phyloP scores from a whole-genome alignment of 2,329 filamentous ascomycete species.

The Trichophyton equinum region DNA sequence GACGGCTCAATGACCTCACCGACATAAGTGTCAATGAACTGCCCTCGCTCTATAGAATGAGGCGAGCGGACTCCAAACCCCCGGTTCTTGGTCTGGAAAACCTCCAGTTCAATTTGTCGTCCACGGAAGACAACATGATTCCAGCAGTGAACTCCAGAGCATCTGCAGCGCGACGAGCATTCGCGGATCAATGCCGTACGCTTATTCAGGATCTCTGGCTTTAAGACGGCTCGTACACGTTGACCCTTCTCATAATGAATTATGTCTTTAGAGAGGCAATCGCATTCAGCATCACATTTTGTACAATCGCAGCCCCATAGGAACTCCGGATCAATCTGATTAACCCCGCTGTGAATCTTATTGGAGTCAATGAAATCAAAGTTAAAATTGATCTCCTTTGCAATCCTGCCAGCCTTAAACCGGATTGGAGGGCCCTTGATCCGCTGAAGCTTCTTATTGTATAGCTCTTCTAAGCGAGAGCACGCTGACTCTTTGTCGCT shows the following conservation, averaged over 20 bases:
- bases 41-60: conserved; percentile 27
- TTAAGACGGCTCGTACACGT: conserved; percentile 18
- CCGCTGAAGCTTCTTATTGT: conserved; percentile 16
- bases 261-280: conserved; percentile 21
- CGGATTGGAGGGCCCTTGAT: conserved; percentile 22
- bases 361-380: conserved; percentile 31
- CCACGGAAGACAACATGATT: conserved; percentile 33
- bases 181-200: conserved; percentile 29
- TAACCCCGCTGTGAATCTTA: conserved; percentile 23
- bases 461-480: conserved; percentile 7
- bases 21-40: conserved; percentile 36
- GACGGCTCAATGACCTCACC: conserved; percentile 32
- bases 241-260: conserved; percentile 22
- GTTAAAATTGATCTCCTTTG: conserved; percentile 19
- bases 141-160: conserved; percentile 23
- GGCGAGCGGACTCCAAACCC: conserved; percentile 33
- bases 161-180: conserved; percentile 29
- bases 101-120: conserved; percentile 28
- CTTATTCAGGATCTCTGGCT: conserved; percentile 21
- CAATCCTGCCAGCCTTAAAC: conserved; percentile 13
- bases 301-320: conserved; percentile 24
- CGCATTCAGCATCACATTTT: conserved; percentile 19
- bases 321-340: conserved; percentile 20
- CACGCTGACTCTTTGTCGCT: not conserved
- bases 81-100: conserved; percentile 31